Evolutionary conservation across 2,329 filamentous ascomycete species (phyloP).

Genomic region (Fusarium subtropicale): DNA sequence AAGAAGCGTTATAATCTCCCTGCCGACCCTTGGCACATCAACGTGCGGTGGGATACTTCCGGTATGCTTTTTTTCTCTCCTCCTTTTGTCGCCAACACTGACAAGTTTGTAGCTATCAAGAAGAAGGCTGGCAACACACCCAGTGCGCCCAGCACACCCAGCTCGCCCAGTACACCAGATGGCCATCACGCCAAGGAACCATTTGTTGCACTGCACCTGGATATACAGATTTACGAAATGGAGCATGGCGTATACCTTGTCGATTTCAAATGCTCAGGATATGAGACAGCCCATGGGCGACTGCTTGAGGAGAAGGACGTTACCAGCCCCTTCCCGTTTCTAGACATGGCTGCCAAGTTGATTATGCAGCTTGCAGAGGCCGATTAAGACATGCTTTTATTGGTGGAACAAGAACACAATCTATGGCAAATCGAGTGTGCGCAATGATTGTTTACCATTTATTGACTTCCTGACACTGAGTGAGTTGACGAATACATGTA

Average conservation of each 20-base stretch:
- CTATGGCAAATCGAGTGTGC: not conserved
- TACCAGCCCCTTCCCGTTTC: conserved; percentile 92
- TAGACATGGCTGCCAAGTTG: conserved; percentile 90
- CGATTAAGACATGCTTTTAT: conserved; percentile 58
- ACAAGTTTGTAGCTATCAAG: conserved; percentile 47
- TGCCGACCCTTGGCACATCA: conserved; percentile 94
- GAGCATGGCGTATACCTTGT: conserved; percentile 94
- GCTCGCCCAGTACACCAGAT: conserved; percentile 46
- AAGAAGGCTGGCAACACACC: conserved; percentile 34
- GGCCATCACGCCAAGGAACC: conserved; percentile 63
- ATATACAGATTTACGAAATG: conserved; percentile 96
- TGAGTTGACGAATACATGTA: not conserved
- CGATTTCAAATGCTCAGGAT: conserved; percentile 98
- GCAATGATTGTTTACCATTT: not conserved
- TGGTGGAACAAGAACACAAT: not conserved
- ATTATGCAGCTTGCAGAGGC: conserved; percentile 93
- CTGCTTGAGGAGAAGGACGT: conserved; percentile 92
- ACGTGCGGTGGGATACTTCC: conserved; percentile 87
- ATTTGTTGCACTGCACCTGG: conserved; percentile 91
- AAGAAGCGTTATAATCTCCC: conserved; percentile 82
- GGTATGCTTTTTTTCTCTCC: conserved; percentile 65
- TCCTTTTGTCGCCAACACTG: conserved; percentile 10
- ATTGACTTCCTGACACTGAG: not conserved
- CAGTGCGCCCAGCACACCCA: conserved; percentile 40
- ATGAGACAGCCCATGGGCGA: conserved; percentile 82